Conservation (phyloP, 2,329 filamentous ascomycete genomes). For the Trichoderma koningiopsis region DNA sequence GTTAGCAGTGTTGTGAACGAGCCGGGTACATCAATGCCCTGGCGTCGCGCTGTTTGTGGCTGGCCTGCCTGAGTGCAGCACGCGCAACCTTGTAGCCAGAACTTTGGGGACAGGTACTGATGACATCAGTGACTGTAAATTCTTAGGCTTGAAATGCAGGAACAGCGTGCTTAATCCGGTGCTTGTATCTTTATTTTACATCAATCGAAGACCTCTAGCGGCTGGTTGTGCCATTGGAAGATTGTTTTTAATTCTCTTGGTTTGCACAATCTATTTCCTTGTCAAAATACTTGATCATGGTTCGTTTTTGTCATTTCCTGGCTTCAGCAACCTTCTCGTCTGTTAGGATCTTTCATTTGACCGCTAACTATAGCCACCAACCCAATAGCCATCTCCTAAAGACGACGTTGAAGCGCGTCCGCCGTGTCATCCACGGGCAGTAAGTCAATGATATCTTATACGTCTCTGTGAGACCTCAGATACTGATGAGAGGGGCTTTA, state of each 20-base stretch:
- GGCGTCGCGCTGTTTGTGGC: not conserved
- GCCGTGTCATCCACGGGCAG: slow-evolving; percentile 83
- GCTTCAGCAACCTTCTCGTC: not conserved
- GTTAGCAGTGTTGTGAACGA: not conserved
- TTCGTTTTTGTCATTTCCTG: not conserved
- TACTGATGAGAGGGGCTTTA: not conserved
- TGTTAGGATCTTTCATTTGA: not conserved
- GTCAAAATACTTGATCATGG: not conserved
- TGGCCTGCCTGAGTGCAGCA: not conserved
- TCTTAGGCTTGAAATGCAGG: not conserved
- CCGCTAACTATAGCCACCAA: not conserved
- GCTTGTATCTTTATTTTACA: not conserved
- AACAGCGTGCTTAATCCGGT: not conserved
- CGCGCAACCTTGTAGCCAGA: not conserved
- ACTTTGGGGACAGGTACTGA: not conserved
- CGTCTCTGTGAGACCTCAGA: not conserved
- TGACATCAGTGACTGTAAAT: slow-evolving; percentile 16
- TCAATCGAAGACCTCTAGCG: not conserved
- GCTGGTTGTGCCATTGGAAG: not conserved
- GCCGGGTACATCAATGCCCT: not conserved
- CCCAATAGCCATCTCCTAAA: slow-evolving; percentile 48
- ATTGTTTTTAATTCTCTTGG: not conserved
- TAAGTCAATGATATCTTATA: slow-evolving; percentile 46
- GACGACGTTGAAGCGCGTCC: slow-evolving; percentile 73
- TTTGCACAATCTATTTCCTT: not conserved